Evolutionary conservation across 177 flowering plant species (phyloP).

Genomic region (Vitis hybrid): DNA sequence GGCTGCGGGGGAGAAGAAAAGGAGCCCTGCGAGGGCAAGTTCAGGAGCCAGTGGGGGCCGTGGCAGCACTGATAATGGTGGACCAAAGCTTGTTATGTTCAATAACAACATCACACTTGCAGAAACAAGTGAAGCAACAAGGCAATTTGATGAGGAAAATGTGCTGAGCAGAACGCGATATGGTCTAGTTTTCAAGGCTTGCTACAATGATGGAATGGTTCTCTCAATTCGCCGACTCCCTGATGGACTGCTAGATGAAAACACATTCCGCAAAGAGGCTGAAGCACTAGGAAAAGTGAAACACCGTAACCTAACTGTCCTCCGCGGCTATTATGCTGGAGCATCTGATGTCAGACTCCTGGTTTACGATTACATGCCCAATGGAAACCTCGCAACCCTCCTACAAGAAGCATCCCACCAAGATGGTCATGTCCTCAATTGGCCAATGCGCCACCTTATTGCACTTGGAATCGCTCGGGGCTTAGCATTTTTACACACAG

Average conservation of each 20-base stretch:
- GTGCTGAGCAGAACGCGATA: constrained; percentile 48
- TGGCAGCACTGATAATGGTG: constrained; percentile 46
- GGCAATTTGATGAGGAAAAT: constrained; percentile 66
- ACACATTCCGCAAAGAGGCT: constrained; percentile 53
- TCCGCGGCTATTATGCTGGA: constrained; percentile 64
- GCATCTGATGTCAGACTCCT: constrained; percentile 56
- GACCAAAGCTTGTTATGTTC: constrained; percentile 59
- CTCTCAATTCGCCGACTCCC: constrained; percentile 58
- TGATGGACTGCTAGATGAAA: constrained; percentile 38
- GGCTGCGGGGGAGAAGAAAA: constrained; percentile 52
- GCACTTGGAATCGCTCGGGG: constrained; percentile 76
- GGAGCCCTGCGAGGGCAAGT: constrained; percentile 46
- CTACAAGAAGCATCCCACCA: constrained; percentile 73
- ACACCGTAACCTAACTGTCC: constrained; percentile 62
- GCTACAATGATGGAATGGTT: constrained; percentile 55
- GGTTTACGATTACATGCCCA: constrained; percentile 76
- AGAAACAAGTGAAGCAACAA: constrained; percentile 60
- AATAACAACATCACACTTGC: constrained; percentile 51
- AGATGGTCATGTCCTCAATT: constrained; percentile 70
- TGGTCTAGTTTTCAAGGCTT: constrained; percentile 61
- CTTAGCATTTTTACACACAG: constrained; percentile 50
- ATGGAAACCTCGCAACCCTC: constrained; percentile 63
- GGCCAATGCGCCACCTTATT: constrained; percentile 80
- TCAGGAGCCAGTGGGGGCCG: constrained; percentile 43
- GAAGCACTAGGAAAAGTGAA: constrained; percentile 51